These are phyloP conservation scores for Poa annua DNA, from an alignment of 176 grass and related monocot genomes.

Conservation along the genomic window DNA sequence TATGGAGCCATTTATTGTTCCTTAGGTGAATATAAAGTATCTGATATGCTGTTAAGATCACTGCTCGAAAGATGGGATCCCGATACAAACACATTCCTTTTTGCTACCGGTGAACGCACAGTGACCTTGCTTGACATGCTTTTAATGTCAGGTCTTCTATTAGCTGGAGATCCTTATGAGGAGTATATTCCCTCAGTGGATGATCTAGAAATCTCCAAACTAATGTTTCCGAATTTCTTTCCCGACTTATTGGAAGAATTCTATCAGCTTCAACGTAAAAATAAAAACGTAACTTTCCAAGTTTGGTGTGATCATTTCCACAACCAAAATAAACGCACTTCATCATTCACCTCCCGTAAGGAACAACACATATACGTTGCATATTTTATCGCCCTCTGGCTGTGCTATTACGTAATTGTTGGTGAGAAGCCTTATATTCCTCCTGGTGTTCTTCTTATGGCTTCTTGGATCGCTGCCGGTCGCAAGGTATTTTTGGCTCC, in stretches of 20 bases:
- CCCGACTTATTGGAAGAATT: not conserved
- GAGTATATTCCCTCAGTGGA: not conserved
- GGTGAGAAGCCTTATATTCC: not conserved
- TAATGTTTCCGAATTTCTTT: not conserved
- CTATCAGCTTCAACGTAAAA: not conserved
- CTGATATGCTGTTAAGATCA: no score
- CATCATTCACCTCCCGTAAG: not conserved
- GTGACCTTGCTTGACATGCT: no score
- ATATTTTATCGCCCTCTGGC: not conserved
- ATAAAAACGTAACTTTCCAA: not conserved
- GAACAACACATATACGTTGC: not conserved
- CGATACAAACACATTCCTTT: no score
- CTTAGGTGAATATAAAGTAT: no score
- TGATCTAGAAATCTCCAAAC: not conserved
- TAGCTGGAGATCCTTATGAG: no score
- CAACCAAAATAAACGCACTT: not conserved
- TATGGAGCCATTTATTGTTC: no score
- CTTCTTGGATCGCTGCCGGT: not conserved
- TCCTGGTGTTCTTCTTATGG: not conserved
- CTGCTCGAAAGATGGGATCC: no score
- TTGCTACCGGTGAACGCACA: no score
- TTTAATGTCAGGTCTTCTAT: not conserved
- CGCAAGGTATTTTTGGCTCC: not conserved
- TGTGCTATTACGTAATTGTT: not conserved
- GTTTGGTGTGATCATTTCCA: not conserved